A percentile compares a stretch with the other conserved stretches of the same genome.
phyloP scores from a whole-genome alignment of 306 rosid genomes.

The Luffa aegyptiaca region DNA sequence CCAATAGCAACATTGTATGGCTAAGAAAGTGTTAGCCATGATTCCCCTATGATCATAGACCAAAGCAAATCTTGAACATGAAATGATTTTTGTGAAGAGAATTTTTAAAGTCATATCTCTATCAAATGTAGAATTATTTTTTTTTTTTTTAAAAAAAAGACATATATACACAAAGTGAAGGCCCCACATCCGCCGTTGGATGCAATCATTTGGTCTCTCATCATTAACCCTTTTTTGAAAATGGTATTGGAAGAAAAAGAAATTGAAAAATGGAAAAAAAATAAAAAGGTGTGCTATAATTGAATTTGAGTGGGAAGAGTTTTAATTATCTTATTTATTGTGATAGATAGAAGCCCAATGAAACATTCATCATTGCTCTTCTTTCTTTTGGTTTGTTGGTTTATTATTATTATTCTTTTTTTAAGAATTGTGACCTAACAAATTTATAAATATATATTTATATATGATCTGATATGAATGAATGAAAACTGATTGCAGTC shows the following conservation, averaged over 20 bases:
- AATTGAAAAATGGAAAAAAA: neutral
- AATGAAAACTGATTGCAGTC: slow-evolving; percentile 1
- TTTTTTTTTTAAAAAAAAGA: neutral
- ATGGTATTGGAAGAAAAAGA: neutral
- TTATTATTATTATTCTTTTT: neutral
- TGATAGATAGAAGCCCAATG: slow-evolving; percentile 1
- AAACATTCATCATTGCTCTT: slow-evolving; percentile 5
- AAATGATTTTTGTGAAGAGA: neutral
- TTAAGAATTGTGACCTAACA: neutral
- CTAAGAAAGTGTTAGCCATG: neutral
- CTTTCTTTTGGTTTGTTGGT: neutral
- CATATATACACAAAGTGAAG: slow-evolving; percentile 20
- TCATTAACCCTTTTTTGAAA: slow-evolving; percentile 29
- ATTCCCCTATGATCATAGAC: neutral
- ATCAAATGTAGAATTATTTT: neutral
- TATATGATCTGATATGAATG: neutral
- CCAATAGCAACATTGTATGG: neutral
- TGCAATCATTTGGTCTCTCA: slow-evolving; percentile 38
- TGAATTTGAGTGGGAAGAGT: neutral
- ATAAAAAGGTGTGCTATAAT: neutral
- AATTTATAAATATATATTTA: neutral
- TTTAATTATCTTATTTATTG: neutral
- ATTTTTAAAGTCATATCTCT: neutral
- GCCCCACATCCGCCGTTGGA: slow-evolving; percentile 64
- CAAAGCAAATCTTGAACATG: neutral